phyloP scores from a whole-genome alignment of 2,329 filamentous ascomycete genomes.

The Ceratocystis harringtonii region DNA sequence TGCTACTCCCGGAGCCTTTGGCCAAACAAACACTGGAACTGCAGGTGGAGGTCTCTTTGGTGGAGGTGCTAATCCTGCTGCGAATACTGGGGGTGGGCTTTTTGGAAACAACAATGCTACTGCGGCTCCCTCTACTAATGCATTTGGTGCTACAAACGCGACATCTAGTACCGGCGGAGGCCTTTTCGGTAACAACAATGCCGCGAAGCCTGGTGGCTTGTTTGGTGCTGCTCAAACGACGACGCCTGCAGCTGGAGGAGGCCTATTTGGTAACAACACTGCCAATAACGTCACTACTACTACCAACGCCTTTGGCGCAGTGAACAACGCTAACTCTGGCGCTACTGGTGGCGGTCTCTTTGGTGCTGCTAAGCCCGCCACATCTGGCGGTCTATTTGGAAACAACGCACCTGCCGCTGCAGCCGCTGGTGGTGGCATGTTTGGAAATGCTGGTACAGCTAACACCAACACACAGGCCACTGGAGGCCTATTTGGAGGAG shows the following conservation, averaged over 20 bases:
- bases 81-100: constrained; percentile 28
- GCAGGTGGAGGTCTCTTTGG: constrained; percentile 17
- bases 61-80: constrained; percentile 13
- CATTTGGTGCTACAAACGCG: constrained; percentile 27
- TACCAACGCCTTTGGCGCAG: constrained; percentile 29
- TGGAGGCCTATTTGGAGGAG: constrained; percentile 28
- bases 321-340: constrained; percentile 16
- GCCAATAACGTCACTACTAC: constrained; percentile 5
- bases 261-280: constrained; percentile 31
- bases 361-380: constrained; percentile 24
- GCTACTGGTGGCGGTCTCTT: constrained; percentile 27
- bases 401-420: constrained; percentile 27
- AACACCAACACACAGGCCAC: constrained; percentile 24
- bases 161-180: constrained; percentile 23
- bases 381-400: constrained; percentile 29
- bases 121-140: constrained; percentile 21
- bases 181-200: constrained; percentile 30
- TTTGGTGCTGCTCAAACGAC: constrained; percentile 29
- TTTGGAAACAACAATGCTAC: constrained; percentile 28
- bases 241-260: constrained; percentile 25
- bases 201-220: constrained; percentile 29
- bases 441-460: constrained; percentile 28
- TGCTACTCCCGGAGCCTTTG: constrained; percentile 20
- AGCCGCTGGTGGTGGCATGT: constrained; percentile 20
- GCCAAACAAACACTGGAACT: constrained; percentile 21